Conservation (phyloP, 805 yeast genomes). For the Sungouiozyma ichnusensis region DNA sequence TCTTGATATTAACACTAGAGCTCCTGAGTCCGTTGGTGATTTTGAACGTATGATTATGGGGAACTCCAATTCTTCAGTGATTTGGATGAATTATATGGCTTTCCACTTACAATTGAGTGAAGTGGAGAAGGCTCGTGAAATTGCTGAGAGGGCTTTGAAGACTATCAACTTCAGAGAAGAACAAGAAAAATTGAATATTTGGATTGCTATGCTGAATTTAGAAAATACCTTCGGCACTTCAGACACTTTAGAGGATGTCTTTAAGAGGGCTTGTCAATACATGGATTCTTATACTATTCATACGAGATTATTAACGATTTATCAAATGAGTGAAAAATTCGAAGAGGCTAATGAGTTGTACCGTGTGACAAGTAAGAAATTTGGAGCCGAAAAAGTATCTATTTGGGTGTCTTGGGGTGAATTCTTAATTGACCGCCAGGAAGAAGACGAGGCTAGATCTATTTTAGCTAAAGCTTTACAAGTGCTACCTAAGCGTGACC, state of each 20-base stretch:
- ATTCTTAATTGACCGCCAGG: slow-evolving; percentile 51
- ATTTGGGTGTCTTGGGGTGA: slow-evolving; percentile 82
- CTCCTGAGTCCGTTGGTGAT: slow-evolving; percentile 86
- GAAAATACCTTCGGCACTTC: slow-evolving; percentile 88
- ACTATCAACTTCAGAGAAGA: slow-evolving; percentile 87
- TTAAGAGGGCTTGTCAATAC: slow-evolving; percentile 77
- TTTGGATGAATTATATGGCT: slow-evolving; percentile 98
- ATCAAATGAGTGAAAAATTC: slow-evolving; percentile 58
- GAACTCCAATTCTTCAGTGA: slow-evolving; percentile 82
- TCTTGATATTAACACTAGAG: slow-evolving; percentile 68
- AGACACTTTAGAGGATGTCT: slow-evolving; percentile 68
- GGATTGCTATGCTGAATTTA: slow-evolving; percentile 91
- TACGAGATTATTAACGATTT: slow-evolving; percentile 67
- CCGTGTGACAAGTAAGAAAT: slow-evolving; percentile 63
- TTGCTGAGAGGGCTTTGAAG: slow-evolving; percentile 85
- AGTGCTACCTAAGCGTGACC: slow-evolving; percentile 58
- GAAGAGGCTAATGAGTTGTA: slow-evolving; percentile 62
- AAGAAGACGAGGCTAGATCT: slow-evolving; percentile 52
- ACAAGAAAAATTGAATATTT: slow-evolving; percentile 82
- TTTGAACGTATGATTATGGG: slow-evolving; percentile 88
- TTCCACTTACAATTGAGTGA: slow-evolving; percentile 93
- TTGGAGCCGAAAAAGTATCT: slow-evolving; percentile 53
- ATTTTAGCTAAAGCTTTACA: slow-evolving; percentile 67
- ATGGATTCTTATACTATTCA: slow-evolving; percentile 85
- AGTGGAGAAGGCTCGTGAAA: slow-evolving; percentile 85